Base-by-base conservation (phyloP, 2,329 filamentous ascomycete species). In the Fonsecaea pedrosoi region DNA sequence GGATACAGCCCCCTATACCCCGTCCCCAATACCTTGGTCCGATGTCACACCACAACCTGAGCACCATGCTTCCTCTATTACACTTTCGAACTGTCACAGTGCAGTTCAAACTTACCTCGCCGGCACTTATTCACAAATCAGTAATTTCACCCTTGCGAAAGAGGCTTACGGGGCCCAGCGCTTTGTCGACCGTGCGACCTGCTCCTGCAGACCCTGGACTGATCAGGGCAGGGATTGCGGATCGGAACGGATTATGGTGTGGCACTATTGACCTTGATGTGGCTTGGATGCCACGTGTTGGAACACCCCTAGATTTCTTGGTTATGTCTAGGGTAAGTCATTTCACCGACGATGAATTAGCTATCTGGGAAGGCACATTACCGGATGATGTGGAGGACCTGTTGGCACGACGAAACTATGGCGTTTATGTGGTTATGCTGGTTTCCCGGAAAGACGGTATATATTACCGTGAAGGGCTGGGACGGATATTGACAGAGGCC, bases 91-190 rank as follows among this genome's bases (percentile, higher is more conserved):
- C 71, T 1, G 58, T 72, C 9, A 38, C 65, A 7, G 71, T 66
- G 10, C 61, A 57, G 7, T 73, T 72, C 62, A 67, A 42, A 54
- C 68, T 73, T 37, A 68, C 63, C 9, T 63, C 64, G n/a, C 67
- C 71, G 9, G 61, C 65, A 37, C 64, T 67, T 6, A 69, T 73
- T 37, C 66, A 68, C 61, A 73, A 73, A 63, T 66, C 67, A 7
- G 68, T 72, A 21, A 69, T 73, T 21, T 73, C 71, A 34, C 71
- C 71, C 3, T 34, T 73, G n/a, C 65, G 71, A 25, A 73, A 73
- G 63, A 57, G 71, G n/a, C 66, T 73, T 10, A 73, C 71, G 15
- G 71, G 71, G 10, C 71, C 71, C 2, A 72, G 70, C 50, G 71
- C 71, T 10, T 64, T 73, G 35, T 72, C 71, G 18, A 73, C 71